Percentiles rank a stretch among this genome's conserved stretches.
Conservation (phyloP, 768 basidiomycete genomes). For the Panaeolus papilionaceus region DNA sequence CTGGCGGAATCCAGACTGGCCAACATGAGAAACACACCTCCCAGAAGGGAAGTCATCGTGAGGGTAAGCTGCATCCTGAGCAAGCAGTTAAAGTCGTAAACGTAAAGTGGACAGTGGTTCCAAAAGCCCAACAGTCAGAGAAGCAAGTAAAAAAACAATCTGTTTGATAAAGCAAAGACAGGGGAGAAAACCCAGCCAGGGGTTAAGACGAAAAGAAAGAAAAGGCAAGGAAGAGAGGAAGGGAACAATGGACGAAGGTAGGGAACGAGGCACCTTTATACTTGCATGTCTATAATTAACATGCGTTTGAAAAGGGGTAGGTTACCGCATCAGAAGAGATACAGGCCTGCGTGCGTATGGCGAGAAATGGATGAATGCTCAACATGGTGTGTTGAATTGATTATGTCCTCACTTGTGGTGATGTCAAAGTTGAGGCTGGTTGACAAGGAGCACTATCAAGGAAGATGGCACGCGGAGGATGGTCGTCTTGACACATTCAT, state of each 20-base stretch:
- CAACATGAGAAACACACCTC: conserved; percentile 8
- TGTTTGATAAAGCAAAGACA: neutral
- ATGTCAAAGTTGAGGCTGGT: neutral
- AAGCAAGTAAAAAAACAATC: conserved; percentile 1
- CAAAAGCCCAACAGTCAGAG: neutral
- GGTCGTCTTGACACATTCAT: conserved; percentile 5
- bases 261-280: conserved; percentile 1
- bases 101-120: conserved; percentile 13
- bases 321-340: conserved; percentile 9
- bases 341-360: neutral
- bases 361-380: neutral
- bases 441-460: neutral
- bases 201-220: conserved; percentile 14
- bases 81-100: neutral
- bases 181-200: conserved; percentile 1
- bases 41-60: conserved; percentile 19
- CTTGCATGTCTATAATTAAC: neutral
- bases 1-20: conserved; percentile 5
- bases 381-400: neutral
- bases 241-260: neutral
- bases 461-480: neutral
- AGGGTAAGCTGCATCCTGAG: conserved; percentile 19
- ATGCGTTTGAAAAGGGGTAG: neutral
- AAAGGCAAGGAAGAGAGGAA: neutral
- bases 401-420: conserved; percentile 3